phyloP scores from a whole-genome alignment of 2,329 filamentous ascomycete species.

The Stachybotrys chlorohalonatus region DNA sequence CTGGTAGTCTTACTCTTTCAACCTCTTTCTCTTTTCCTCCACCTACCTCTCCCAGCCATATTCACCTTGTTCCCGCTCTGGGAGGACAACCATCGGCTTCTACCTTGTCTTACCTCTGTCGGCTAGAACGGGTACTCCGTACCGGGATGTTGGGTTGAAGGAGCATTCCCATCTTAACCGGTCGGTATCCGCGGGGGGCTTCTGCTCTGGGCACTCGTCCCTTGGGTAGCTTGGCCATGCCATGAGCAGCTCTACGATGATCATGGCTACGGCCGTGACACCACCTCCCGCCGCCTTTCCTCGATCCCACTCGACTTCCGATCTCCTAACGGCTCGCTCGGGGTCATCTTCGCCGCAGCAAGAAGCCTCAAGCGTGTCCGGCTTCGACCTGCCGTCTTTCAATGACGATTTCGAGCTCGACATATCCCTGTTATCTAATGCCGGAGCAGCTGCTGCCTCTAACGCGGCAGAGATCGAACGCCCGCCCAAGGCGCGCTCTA shows the following conservation, averaged over 20 bases:
- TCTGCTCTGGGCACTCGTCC: background rate
- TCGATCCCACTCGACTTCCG: conserved; percentile 12
- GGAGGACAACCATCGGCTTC: too few species aligned
- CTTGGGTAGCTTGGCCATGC: conserved; percentile 16
- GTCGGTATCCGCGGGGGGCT: background rate
- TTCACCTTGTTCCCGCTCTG: background rate
- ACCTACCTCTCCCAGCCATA: background rate
- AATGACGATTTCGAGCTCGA: conserved; percentile 41
- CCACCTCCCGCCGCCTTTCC: conserved; percentile 20
- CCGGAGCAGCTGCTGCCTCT: background rate
- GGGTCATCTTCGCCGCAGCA: conserved; percentile 9
- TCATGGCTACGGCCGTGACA: conserved; percentile 29
- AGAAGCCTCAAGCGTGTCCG: conserved; percentile 18
- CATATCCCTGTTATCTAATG: conserved; percentile 17
- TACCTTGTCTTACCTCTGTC: background rate
- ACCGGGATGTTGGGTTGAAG: background rate
- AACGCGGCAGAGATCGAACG: background rate
- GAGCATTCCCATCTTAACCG: background rate
- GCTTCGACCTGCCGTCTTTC: conserved; percentile 45
- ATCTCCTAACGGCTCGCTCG: conserved; percentile 14
- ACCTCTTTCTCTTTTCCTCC: background rate
- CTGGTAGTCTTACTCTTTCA: background rate
- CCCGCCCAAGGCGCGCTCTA: conserved; percentile 2
- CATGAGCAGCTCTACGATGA: conserved; percentile 25
- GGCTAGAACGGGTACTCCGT: background rate